Percentiles rank a stretch among this genome's conserved stretches.
Conservation (phyloP, 768 basidiomycete genomes). For the Hericium alpestre region DNA sequence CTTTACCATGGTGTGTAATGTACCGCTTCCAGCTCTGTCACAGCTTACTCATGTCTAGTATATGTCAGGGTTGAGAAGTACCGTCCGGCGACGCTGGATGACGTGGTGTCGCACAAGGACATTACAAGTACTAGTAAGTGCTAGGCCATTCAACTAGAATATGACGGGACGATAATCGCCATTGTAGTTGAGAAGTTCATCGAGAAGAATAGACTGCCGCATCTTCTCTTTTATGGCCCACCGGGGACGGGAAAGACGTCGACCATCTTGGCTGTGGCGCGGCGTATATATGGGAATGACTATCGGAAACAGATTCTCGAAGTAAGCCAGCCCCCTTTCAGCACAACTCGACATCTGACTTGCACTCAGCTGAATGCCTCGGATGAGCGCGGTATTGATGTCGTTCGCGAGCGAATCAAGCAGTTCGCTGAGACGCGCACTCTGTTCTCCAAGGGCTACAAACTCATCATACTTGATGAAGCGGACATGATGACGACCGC, state of each 20-base stretch:
- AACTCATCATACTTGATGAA: constrained; percentile 95
- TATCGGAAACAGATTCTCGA: constrained; percentile 92
- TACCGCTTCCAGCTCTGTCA: background rate
- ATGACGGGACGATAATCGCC: background rate
- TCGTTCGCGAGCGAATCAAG: constrained; percentile 97
- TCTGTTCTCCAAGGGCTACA: constrained; percentile 85
- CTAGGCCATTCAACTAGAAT: background rate
- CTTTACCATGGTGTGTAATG: constrained; percentile 68
- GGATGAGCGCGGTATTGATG: constrained; percentile 97
- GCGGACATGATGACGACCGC: constrained; percentile 99
- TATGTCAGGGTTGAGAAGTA: constrained; percentile 86
- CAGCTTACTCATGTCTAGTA: constrained; percentile 2
- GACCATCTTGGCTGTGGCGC: constrained; percentile 90
- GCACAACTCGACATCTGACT: background rate
- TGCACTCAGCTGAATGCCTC: constrained; percentile 79
- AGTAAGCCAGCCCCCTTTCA: constrained; percentile 30
- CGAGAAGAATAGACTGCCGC: constrained; percentile 86
- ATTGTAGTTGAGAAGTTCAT: constrained; percentile 88
- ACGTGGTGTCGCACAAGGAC: constrained; percentile 94
- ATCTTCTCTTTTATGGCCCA: constrained; percentile 94
- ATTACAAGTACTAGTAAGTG: constrained; percentile 86
- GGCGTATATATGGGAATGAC: constrained; percentile 81
- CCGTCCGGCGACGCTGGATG: constrained; percentile 79
- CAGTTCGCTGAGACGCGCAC: constrained; percentile 96
- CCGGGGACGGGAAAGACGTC: constrained; percentile 98